phyloP scores from a whole-genome alignment of 1,284 basidiomycete genomes.

The Tausonia pullulans region DNA sequence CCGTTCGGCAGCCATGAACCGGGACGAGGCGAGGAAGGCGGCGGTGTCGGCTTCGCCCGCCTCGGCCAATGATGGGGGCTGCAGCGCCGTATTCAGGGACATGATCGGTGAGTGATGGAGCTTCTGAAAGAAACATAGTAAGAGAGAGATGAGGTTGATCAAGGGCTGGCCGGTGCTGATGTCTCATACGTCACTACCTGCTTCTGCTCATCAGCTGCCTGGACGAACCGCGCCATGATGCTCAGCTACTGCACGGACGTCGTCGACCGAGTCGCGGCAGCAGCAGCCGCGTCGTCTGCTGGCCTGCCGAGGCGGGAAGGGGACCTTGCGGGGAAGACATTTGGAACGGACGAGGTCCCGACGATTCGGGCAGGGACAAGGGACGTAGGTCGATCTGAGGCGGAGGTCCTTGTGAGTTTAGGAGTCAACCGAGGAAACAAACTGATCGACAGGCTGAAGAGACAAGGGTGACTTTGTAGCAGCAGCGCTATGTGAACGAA shows the following conservation, averaged over 20 bases:
- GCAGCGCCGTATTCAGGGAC: conserved; percentile 10
- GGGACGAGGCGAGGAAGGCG: conserved; percentile 7
- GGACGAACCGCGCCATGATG: conserved; percentile 10
- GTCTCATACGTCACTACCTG: too few species aligned
- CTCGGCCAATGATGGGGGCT: conserved; percentile 1
- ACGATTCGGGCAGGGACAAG: not conserved
- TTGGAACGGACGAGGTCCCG: not conserved
- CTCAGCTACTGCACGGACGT: conserved; percentile 8
- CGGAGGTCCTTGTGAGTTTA: conserved; percentile 7
- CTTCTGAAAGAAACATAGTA: too few species aligned
- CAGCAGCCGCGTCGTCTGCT: not conserved
- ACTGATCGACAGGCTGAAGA: too few species aligned
- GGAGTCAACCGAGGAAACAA: too few species aligned
- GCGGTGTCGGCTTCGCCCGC: not conserved
- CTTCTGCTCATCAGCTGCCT: conserved; percentile 2
- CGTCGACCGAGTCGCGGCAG: not conserved
- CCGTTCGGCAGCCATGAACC: conserved; percentile 6
- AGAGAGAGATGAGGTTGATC: too few species aligned
- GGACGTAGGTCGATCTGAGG: conserved; percentile 5
- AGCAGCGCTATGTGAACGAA: conserved; percentile 10
- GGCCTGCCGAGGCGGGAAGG: too few species aligned
- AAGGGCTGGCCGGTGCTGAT: too few species aligned
- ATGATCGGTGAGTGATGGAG: conserved; percentile 5
- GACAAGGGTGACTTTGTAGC: not conserved
- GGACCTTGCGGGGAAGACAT: not conserved